A percentile compares a stretch with the other conserved stretches of the same genome.
These are phyloP conservation scores for Tolypocladium ophioglossoides DNA, from an alignment of 2,329 filamentous ascomycete genomes.

Conservation along the genomic window DNA sequence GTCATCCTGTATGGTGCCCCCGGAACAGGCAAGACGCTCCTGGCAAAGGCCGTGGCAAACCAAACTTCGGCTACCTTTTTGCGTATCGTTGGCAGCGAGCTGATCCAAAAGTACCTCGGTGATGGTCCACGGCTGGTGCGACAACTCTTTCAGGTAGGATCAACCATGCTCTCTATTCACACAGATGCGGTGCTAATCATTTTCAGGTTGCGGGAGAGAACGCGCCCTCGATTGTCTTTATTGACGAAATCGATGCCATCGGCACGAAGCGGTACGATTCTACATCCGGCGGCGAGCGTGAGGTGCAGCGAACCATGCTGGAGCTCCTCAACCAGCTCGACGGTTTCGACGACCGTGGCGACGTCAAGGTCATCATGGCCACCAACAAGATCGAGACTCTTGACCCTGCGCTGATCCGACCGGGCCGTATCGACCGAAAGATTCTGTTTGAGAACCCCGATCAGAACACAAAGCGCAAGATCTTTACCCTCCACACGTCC, in stretches of 20 bases:
- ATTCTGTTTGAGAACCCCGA: constrained; percentile 63
- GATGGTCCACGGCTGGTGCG: constrained; percentile 90
- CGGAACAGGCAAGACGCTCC: constrained; percentile 89
- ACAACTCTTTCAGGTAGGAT: constrained; percentile 75
- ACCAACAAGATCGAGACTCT: constrained; percentile 99
- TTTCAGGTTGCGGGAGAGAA: constrained; percentile 83
- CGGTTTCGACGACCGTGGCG: constrained; percentile 95
- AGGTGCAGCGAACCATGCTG: constrained; percentile 97
- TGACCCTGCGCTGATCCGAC: constrained; percentile 90
- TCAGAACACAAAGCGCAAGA: constrained; percentile 93
- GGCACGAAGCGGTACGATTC: constrained; percentile 98
- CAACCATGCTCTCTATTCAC: too few species aligned
- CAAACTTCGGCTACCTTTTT: constrained; percentile 98
- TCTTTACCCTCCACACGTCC: constrained; percentile 93
- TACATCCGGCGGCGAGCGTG: constrained; percentile 90
- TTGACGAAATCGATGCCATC: constrained; percentile 98
- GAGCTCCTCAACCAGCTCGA: constrained; percentile 97
- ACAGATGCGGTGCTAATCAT: constrained; percentile 4
- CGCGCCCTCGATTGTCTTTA: constrained; percentile 94
- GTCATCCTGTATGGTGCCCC: constrained; percentile 97
- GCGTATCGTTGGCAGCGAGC: constrained; percentile 89
- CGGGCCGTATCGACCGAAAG: constrained; percentile 96
- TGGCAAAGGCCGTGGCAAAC: constrained; percentile 96
- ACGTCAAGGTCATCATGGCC: constrained; percentile 99
- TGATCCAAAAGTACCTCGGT: constrained; percentile 98